Conservation (phyloP, 1,139 yeast species). For the Kluyveromyces sp. region DNA sequence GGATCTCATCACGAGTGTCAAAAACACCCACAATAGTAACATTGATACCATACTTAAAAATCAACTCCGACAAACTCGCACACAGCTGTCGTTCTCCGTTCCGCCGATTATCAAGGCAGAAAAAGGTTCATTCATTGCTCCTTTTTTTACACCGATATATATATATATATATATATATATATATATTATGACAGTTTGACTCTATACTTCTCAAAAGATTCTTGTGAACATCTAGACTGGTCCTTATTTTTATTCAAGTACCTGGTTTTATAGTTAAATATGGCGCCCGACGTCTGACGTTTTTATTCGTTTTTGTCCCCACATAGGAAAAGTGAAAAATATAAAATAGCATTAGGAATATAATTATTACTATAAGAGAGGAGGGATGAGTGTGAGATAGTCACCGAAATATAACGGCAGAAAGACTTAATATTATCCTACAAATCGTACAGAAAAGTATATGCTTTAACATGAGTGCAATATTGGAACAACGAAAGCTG, state of each 20-base stretch:
- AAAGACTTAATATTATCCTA: background rate
- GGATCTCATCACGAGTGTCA: background rate
- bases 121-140: background rate
- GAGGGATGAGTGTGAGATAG: too few species aligned
- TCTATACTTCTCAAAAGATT: too few species aligned
- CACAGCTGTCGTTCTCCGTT: constrained; percentile 1
- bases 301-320: too few species aligned
- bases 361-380: too few species aligned
- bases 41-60: constrained; percentile 1
- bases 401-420: background rate
- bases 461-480: constrained; percentile 30
- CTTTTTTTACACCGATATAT: background rate
- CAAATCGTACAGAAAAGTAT: background rate
- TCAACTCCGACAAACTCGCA: constrained; percentile 1
- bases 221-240: too few species aligned
- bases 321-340: too few species aligned
- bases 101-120: constrained; percentile 2
- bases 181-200: too few species aligned
- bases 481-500: constrained; percentile 68
- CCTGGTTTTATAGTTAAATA: too few species aligned
- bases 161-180: too few species aligned
- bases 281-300: too few species aligned
- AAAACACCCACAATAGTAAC: background rate
- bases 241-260: too few species aligned
- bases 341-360: too few species aligned